A percentile compares a stretch with the other conserved stretches of the same genome.
Evolutionary conservation across 1,139 yeast genomes (phyloP).

Genomic region (Scheffersomyces illinoinensis): DNA sequence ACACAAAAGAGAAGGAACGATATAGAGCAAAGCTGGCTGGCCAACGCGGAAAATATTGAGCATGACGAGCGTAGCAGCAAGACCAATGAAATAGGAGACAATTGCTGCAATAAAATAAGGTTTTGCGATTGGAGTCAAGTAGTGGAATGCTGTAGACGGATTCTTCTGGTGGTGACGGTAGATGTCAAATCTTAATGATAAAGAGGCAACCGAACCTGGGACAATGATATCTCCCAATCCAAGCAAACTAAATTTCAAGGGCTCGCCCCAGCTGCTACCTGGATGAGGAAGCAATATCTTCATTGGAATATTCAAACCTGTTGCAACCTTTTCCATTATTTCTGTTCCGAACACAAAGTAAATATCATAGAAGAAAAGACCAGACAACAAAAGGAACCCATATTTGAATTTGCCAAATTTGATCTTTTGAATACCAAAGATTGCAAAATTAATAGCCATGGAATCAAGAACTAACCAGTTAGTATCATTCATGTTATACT

Average conservation of each 20-base stretch:
- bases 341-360: slow-evolving; percentile 66
- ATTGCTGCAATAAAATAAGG: slow-evolving; percentile 49
- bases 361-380: slow-evolving; percentile 61
- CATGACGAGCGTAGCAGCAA: slow-evolving; percentile 42
- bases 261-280: background rate
- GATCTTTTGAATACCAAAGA: slow-evolving; percentile 32
- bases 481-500: slow-evolving; percentile 10
- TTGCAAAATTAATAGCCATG: slow-evolving; percentile 34
- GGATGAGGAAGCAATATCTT: slow-evolving; percentile 51
- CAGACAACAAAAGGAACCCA: slow-evolving; percentile 45
- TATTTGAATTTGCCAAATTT: slow-evolving; percentile 42
- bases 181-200: slow-evolving; percentile 53
- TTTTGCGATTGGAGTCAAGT: slow-evolving; percentile 34
- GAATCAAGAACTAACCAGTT: slow-evolving; percentile 36
- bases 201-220: slow-evolving; percentile 53
- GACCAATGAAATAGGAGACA: slow-evolving; percentile 45
- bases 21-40: slow-evolving; percentile 68
- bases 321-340: slow-evolving; percentile 66
- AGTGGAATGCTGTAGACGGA: slow-evolving; percentile 37
- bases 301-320: slow-evolving; percentile 54
- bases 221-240: slow-evolving; percentile 66
- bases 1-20: slow-evolving; percentile 53
- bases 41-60: slow-evolving; percentile 43
- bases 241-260: slow-evolving; percentile 23
- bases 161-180: slow-evolving; percentile 30